Base-by-base conservation (phyloP, 768 basidiomycete genomes). In the Psilocybe azurescens region DNA sequence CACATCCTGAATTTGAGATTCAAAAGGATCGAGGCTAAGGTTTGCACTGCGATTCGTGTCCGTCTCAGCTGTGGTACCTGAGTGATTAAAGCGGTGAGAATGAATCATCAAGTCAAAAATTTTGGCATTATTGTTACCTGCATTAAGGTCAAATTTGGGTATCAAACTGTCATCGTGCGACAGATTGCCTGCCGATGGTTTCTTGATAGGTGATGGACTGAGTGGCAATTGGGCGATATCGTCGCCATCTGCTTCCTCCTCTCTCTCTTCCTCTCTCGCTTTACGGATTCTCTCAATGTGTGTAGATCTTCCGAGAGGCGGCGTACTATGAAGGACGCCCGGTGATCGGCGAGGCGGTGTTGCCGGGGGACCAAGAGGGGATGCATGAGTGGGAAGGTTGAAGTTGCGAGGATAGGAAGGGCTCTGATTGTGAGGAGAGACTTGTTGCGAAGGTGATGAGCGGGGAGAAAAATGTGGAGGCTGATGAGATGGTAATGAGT, bases 141-240 rank as follows among this genome's bases (percentile, higher is more conserved):
- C 50, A 18, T 68, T 65, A 29, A 78, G 55, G 41, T 68, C 71
- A 52, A 78, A 78, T 50, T 65, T 70, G 3, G 78, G 77, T 56
- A 79, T 68, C 41, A 77, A 65, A 33, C 65, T 70, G 24, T 77
- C 77, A 24, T 68, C 69, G 4, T 36, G 56, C 36, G 61, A 39
- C 38, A 52, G 59, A 1, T 29, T 55, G 2, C 33, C 67, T 28
- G 55, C 58, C 10, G 48, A 18, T 10, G 47, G 56, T 51, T 59
- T 69, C 59, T 80, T 79, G 69, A 74, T 71, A 8, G 78, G 78
- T 2, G 80, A 79, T 1, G 80, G 78, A 51, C 75, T 78, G 6
- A 60, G 68, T 5, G 78, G 78, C 16, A 80, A 66, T 64, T 69
- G 66, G 14, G 62, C 67, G 9, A 76, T 68, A 58, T 74, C 70